A percentile compares a stretch with the other conserved stretches of the same genome.
These are phyloP conservation scores for Pseudogymnoascus sp. DNA, from an alignment of 2,329 filamentous ascomycete genomes.

Conservation along the genomic window DNA sequence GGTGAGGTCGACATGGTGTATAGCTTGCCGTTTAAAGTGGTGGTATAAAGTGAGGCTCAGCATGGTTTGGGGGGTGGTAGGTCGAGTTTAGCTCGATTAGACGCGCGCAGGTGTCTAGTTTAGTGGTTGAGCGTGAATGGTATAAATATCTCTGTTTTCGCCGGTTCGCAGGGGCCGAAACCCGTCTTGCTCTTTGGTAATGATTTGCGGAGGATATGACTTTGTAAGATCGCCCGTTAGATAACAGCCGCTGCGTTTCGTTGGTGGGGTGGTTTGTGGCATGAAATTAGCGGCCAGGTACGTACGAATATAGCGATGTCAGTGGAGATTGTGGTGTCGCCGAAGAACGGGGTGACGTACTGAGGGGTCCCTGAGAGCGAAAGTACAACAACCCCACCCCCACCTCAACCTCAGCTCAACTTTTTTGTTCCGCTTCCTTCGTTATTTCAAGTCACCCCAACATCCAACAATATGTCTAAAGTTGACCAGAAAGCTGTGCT, in stretches of 20 bases:
- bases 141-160: neutral
- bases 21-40: neutral
- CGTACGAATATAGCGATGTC: neutral
- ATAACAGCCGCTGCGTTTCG: slow-evolving; percentile 1
- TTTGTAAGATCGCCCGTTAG: neutral
- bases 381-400: neutral
- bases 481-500: slow-evolving; percentile 64
- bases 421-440: neutral
- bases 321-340: slow-evolving; percentile 15
- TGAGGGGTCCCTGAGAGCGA: neutral
- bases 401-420: neutral
- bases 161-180: neutral
- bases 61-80: neutral
- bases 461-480: slow-evolving; percentile 45
- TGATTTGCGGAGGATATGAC: neutral
- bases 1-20: slow-evolving; percentile 19
- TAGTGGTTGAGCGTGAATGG: neutral
- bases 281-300: neutral
- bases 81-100: neutral
- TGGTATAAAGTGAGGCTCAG: neutral
- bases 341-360: slow-evolving; percentile 4
- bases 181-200: neutral
- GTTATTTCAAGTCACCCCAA: neutral
- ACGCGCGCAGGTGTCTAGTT: neutral
- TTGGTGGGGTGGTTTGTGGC: neutral